These are phyloP conservation scores for Suillus fuscotomentosus DNA, from an alignment of 768 basidiomycete species.

Conservation along the genomic window DNA sequence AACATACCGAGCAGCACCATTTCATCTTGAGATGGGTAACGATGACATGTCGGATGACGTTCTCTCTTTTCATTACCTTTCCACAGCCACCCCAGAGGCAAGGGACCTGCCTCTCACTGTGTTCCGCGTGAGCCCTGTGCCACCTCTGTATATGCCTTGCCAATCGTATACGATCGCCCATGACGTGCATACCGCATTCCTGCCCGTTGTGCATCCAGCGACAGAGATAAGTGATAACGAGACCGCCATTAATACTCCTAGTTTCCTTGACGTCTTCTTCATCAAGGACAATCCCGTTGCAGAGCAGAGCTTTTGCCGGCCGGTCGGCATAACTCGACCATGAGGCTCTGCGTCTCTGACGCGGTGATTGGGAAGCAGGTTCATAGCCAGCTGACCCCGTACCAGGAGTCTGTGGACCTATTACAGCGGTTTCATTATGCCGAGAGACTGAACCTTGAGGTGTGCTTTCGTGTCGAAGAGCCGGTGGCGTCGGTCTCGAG, in stretches of 20 bases:
- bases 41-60: slow-evolving; percentile 27
- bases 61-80: slow-evolving; percentile 30
- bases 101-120: slow-evolving; percentile 7
- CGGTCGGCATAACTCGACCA: background rate
- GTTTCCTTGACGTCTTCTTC: background rate
- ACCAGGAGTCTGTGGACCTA: background rate
- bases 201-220: slow-evolving; percentile 23
- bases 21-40: slow-evolving; percentile 29
- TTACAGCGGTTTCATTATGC: background rate
- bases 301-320: background rate
- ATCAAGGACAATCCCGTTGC: background rate
- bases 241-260: slow-evolving; percentile 9
- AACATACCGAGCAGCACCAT: slow-evolving; percentile 28
- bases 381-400: background rate
- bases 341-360: background rate
- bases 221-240: slow-evolving; percentile 22
- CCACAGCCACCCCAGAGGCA: slow-evolving; percentile 27
- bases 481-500: background rate
- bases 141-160: slow-evolving; percentile 27
- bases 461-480: background rate
- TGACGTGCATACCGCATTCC: slow-evolving; percentile 24
- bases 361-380: background rate
- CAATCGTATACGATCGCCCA: slow-evolving; percentile 24
- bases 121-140: slow-evolving; percentile 19
- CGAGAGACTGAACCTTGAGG: background rate